These are phyloP conservation scores for Daldinia eschscholtzii DNA, from an alignment of 2,329 filamentous ascomycete species.

Conservation along the genomic window DNA sequence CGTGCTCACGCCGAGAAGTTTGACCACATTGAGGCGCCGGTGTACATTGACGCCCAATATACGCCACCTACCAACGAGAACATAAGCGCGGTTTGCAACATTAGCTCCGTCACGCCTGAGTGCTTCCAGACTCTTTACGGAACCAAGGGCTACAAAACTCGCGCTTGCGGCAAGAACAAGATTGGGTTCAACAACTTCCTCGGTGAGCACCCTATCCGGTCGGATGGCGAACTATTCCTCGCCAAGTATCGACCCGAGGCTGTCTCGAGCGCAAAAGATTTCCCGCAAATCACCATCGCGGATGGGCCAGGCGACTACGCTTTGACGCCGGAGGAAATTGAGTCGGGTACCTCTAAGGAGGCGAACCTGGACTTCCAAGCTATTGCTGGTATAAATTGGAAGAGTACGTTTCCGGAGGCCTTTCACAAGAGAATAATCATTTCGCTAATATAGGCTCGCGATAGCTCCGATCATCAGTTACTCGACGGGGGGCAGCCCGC, in stretches of 20 bases:
- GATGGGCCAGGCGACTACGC: conserved; percentile 50
- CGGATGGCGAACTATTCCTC: conserved; percentile 55
- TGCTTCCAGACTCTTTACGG: conserved; percentile 67
- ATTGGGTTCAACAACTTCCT: conserved; percentile 63
- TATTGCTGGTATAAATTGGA: conserved; percentile 50
- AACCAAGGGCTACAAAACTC: conserved; percentile 65
- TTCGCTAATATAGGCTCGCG: conserved; percentile 15
- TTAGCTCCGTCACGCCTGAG: conserved; percentile 63
- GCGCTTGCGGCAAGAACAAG: conserved; percentile 56
- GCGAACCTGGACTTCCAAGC: conserved; percentile 52
- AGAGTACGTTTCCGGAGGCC: conserved; percentile 37
- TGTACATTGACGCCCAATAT: conserved; percentile 50
- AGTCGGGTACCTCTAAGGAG: conserved; percentile 45
- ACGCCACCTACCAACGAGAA: conserved; percentile 49
- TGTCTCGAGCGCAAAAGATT: conserved; percentile 50
- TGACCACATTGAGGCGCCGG: conserved; percentile 50
- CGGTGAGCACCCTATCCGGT: conserved; percentile 62
- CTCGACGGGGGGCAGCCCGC: conserved; percentile 52
- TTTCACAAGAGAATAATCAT: background rate
- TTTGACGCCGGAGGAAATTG: conserved; percentile 47
- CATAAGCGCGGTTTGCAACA: conserved; percentile 59
- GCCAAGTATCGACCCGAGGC: conserved; percentile 55
- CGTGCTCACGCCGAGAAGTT: conserved; percentile 53
- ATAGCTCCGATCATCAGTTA: conserved; percentile 50
- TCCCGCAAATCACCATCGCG: conserved; percentile 54